Conservation (phyloP, 352 stramenopile species). For the Phytophthora crassamura region DNA sequence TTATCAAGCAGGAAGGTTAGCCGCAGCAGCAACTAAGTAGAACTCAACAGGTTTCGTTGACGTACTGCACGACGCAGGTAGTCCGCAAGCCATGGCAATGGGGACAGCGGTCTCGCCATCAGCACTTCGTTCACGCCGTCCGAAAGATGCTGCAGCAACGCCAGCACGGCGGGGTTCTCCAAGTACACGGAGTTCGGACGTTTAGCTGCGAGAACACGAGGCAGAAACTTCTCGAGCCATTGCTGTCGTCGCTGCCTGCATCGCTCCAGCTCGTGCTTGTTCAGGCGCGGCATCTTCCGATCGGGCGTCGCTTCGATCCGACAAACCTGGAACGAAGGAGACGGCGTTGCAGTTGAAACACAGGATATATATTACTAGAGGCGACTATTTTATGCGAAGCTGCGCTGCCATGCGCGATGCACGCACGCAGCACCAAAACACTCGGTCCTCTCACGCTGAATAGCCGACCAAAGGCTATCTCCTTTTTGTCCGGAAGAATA, state of each 20-base stretch:
- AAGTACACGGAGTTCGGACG: slow-evolving; percentile 56
- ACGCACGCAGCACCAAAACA: slow-evolving; percentile 13
- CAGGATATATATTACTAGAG: slow-evolving; percentile 44
- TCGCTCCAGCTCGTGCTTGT: slow-evolving; percentile 21
- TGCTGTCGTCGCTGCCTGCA: slow-evolving; percentile 28
- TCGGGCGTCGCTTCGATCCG: slow-evolving; percentile 15
- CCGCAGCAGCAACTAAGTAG: neutral
- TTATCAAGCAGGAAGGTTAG: neutral
- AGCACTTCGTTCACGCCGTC: slow-evolving; percentile 57
- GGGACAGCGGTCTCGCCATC: slow-evolving; percentile 50
- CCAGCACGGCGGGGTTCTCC: slow-evolving; percentile 25
- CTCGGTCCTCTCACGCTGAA: slow-evolving; percentile 24
- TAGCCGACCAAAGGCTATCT: slow-evolving; percentile 23
- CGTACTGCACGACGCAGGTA: slow-evolving; percentile 62
- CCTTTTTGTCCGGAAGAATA: slow-evolving; percentile 35
- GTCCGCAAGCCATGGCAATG: slow-evolving; percentile 64
- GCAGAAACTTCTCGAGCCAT: slow-evolving; percentile 41
- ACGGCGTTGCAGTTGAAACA: too few relatives aligned
- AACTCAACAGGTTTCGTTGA: neutral
- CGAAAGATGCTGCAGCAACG: slow-evolving; percentile 61
- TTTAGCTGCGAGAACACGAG: slow-evolving; percentile 25
- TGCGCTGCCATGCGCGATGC: slow-evolving; percentile 2
- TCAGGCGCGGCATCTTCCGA: slow-evolving; percentile 23
- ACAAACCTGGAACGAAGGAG: neutral
- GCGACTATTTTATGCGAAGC: slow-evolving; percentile 16